Evolutionary conservation across 257 asterid genomes (phyloP).

Genomic region (Solanum sejunctum): DNA sequence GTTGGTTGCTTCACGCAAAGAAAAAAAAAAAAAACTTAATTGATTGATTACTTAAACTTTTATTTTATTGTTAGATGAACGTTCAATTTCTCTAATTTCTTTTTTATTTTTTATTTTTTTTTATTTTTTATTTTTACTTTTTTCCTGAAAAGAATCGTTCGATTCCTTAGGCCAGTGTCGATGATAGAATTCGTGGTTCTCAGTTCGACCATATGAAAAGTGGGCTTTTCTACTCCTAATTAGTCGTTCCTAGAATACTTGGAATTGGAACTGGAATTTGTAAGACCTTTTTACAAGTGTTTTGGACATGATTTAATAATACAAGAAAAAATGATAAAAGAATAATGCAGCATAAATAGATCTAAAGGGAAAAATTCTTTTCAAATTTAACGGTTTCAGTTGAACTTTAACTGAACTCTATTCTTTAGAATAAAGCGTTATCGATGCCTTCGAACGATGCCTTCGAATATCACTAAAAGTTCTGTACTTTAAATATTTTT

Average conservation of each 20-base stretch:
- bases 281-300: not conserved
- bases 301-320: not conserved
- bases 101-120: not conserved
- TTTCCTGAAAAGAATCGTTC: too few relatives aligned
- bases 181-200: not conserved
- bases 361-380: too few relatives aligned
- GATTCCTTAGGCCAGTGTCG: not conserved
- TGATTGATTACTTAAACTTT: not conserved
- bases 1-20: not conserved
- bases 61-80: too few relatives aligned
- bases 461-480: too few relatives aligned
- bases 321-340: not conserved
- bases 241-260: not conserved
- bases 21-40: not conserved
- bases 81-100: not conserved
- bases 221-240: not conserved
- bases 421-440: not conserved
- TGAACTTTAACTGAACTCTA: not conserved
- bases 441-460: not conserved
- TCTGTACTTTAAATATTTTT: not conserved
- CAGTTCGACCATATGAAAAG: not conserved
- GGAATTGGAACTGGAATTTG: not conserved
- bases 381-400: not conserved
- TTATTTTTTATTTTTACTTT: not conserved
- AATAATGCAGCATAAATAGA: too few relatives aligned